These are phyloP conservation scores for Volvox reticuliferus DNA, from an alignment of 139 green algal genomes.

Conservation along the genomic window DNA sequence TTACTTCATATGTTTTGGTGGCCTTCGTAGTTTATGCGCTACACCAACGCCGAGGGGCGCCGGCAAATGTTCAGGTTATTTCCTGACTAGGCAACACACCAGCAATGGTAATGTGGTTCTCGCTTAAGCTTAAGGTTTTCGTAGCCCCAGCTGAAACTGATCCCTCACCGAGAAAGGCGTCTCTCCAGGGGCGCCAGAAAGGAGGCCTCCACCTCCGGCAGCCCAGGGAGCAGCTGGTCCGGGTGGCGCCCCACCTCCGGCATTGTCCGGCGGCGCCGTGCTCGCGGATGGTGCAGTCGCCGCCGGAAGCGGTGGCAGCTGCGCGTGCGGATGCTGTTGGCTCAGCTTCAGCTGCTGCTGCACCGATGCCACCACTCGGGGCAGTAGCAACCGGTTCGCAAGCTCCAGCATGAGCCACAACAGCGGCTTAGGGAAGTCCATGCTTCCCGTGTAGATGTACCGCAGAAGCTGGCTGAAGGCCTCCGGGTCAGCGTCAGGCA, in stretches of 20 bases:
- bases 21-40: too few relatives aligned
- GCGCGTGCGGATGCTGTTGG: background rate
- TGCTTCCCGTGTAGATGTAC: conserved; percentile 21
- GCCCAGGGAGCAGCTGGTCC: background rate
- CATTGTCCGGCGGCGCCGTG: background rate
- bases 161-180: too few relatives aligned
- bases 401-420: conserved; percentile 18
- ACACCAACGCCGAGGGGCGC: too few relatives aligned
- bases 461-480: background rate
- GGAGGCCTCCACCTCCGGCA: too few relatives aligned
- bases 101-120: too few relatives aligned
- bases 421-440: background rate
- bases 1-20: too few relatives aligned
- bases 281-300: background rate
- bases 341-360: background rate
- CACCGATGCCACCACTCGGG: background rate
- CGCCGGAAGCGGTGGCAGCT: background rate
- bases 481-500: background rate
- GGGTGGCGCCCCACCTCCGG: background rate
- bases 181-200: too few relatives aligned
- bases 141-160: too few relatives aligned
- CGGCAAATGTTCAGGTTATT: too few relatives aligned
- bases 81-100: too few relatives aligned
- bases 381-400: conserved; percentile 3
- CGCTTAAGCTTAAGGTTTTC: too few relatives aligned